phyloP scores from a whole-genome alignment of 495 filamentous ascomycete genomes.

The Glutinoglossum americanum region DNA sequence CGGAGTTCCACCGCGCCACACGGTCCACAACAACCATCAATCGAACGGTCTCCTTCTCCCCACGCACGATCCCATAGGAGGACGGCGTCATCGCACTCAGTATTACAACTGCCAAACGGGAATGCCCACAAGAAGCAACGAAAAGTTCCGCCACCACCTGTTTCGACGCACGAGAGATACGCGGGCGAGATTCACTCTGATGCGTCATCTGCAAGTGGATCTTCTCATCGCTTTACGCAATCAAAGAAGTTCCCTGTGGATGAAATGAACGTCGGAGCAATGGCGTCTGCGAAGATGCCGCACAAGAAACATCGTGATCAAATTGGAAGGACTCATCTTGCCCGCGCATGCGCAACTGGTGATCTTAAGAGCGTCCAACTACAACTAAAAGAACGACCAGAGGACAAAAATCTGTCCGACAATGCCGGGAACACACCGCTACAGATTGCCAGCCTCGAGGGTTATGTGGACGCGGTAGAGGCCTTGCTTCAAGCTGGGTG shows the following conservation, averaged over 20 bases:
- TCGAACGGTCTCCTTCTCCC: constrained; percentile 43
- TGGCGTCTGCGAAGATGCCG: constrained; percentile 29
- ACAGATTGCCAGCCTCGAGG: constrained; percentile 73
- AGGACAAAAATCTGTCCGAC: constrained; percentile 74
- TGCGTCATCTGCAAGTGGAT: constrained; percentile 51
- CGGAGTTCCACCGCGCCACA: constrained; percentile 12
- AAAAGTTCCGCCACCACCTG: constrained; percentile 32
- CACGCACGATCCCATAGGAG: constrained; percentile 34
- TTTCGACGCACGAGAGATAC: constrained; percentile 20
- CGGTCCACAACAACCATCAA: constrained; percentile 16
- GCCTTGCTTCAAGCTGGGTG: constrained; percentile 63
- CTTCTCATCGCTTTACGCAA: constrained; percentile 45
- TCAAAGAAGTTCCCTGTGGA: constrained; percentile 32
- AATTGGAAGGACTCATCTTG: constrained; percentile 65
- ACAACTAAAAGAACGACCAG: constrained; percentile 50
- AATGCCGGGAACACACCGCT: constrained; percentile 87
- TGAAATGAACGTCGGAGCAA: neutral
- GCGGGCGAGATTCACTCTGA: constrained; percentile 50
- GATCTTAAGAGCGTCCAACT: constrained; percentile 48
- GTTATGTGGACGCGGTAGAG: constrained; percentile 60
- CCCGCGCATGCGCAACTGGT: constrained; percentile 60
- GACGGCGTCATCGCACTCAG: constrained; percentile 40
- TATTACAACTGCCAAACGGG: constrained; percentile 23
- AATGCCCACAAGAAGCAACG: constrained; percentile 30
- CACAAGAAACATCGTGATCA: constrained; percentile 70